Base-by-base conservation (phyloP, 306 rosid species). In the Cucumis hystrix region DNA sequence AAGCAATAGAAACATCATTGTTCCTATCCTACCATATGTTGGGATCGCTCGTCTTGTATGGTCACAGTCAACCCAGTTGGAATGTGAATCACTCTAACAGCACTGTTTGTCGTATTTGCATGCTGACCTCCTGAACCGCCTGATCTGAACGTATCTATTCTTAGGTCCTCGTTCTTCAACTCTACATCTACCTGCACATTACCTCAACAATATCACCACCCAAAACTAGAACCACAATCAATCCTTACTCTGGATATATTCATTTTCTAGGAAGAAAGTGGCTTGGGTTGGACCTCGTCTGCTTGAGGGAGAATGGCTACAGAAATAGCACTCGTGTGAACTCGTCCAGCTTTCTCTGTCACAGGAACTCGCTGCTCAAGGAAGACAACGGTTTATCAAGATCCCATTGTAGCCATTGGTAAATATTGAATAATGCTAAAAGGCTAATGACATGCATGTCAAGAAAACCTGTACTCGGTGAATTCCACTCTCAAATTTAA, bases 51-150 rank as follows among this genome's bases (percentile, higher is more conserved):
- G 60, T 94, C 97, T 85, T 94, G 97, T 85, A 94, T 94, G 78
- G 94, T 76, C 83, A 91, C 89, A 45, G 84, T 79, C 82, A 94
- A 79, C 75, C 98, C 97, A 10, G 97, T 85, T 68, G 96, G 96
- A 79, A 91, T 64, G 85, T 91, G 98, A 66, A 84, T 90, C 74
- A 91, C 77, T 89, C 98, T 88, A 78, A 94, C 98, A 55, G 98
- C 98, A 89, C 96, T 94, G 80, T 89, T 90, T 51, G 97, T 94
- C 54, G 97, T 94, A 88, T 94, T 94, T 77, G 94, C 98, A 85
- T 91, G 97, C 86, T 94, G 98, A 65, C 97, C 97, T 45, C 98
- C 98, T 23, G 97, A 83, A 76, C 98, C 98, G 75, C 98, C 96
- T 35, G 95, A 91, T 82, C 96, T 88, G 79, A 83, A 94, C 35